phyloP scores from a whole-genome alignment of 768 basidiomycete species.

The Suillus subalutaceus region DNA sequence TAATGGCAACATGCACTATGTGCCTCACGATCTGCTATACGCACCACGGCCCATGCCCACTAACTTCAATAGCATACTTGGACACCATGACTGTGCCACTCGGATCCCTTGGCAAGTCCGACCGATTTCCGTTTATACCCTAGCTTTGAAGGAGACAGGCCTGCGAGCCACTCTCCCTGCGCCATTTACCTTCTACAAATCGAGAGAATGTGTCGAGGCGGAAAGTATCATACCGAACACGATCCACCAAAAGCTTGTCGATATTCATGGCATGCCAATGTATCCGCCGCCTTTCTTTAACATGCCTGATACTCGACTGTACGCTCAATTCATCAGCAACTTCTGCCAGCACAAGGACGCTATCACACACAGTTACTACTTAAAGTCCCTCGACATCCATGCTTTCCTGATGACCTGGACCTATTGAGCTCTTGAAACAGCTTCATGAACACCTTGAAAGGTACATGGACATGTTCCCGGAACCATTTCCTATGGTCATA shows the following conservation, averaged over 20 bases:
- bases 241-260: not conserved
- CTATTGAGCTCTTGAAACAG: conserved; percentile 13
- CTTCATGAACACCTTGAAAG: conserved; percentile 16
- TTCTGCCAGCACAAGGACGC: not conserved
- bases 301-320: not conserved
- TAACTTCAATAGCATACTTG: not conserved
- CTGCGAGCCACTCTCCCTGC: not conserved
- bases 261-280: not conserved
- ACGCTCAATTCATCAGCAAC: not conserved
- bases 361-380: not conserved
- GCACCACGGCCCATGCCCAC: not conserved
- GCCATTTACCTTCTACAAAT: conserved; percentile 32
- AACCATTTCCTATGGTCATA: conserved; percentile 26
- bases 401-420: not conserved
- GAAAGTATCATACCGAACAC: not conserved
- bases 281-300: not conserved
- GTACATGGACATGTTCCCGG: conserved; percentile 18
- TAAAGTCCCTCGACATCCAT: not conserved
- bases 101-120: not conserved
- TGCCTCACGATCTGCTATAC: not conserved
- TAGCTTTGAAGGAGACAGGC: not conserved
- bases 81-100: not conserved
- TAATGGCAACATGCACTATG: not conserved
- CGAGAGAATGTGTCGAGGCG: not conserved
- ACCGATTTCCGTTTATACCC: not conserved